Evolutionary conservation across 306 rosid genomes (phyloP), one percentile per base, ranked within the genome.

Genomic region (Betula pendula): DNA sequence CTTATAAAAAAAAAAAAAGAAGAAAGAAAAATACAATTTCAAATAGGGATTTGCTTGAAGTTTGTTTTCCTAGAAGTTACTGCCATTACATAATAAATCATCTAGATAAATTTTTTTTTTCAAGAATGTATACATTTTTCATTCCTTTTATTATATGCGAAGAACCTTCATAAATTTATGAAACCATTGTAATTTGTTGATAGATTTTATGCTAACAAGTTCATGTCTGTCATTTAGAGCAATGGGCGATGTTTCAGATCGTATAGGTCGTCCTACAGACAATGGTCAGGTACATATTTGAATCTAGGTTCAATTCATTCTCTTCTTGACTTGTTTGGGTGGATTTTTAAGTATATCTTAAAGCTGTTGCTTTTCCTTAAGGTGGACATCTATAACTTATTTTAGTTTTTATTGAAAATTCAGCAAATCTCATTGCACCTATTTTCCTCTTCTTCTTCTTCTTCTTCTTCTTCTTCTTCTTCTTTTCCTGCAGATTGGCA

Each of bases 161-260:
- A 31, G n/a, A 35, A 62, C 44, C 6, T 35, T 65, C 16, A 10
- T 33, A 8, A 16, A 48, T 65, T 27, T 35, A 35, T 38, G 70
- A 31, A 35, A 65, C 70, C 48, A 17, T n/a, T 38, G 48, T 65
- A 65, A 17, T 65, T 65, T 38, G 17, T 9, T n/a, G 45, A 65
- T 65, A 33, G 35, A 45, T 47, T 55, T n/a, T 74, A 49, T 33
- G 24, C 20, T 67, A 19, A 56, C 31, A 63, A 15, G 5, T 16
- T 45, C 62, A 47, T 75, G 22, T 6, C 51, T 71, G 62, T 73
- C 75, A 75, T 86, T 60, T 77, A 95, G 99, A 85, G 92, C 99
- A 43, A 95, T 95, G 98, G 99, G 99, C 75, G 99, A 95, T 74
- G 98, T 95, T 81, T 95, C 99, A 25, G 99, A 95, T 80, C 97